phyloP scores from a whole-genome alignment of 345 rosid genomes.

The Citrus glauca region DNA sequence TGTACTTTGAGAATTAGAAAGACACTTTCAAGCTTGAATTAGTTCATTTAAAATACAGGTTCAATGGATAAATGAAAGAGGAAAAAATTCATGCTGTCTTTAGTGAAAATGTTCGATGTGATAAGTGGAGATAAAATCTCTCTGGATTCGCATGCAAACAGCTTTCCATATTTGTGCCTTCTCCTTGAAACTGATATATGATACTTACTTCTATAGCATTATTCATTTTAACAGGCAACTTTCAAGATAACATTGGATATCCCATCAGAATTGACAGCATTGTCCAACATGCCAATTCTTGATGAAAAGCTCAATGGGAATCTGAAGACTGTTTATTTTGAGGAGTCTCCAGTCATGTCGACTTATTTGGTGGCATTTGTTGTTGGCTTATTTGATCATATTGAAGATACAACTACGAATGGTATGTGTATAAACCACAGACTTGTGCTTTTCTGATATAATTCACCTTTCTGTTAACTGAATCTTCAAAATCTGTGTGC shows the following conservation, averaged over 20 bases:
- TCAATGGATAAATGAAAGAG: background rate
- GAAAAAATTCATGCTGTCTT: background rate
- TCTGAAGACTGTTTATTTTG: conserved; percentile 32
- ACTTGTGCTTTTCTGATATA: background rate
- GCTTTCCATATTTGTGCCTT: background rate
- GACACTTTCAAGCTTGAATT: background rate
- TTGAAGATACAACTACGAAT: conserved; percentile 31
- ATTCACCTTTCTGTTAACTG: background rate
- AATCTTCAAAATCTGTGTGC: background rate
- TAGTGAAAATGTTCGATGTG: background rate
- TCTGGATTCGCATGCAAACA: background rate
- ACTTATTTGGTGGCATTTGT: conserved; percentile 45
- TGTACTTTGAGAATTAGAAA: background rate
- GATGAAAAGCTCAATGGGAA: conserved; percentile 28
- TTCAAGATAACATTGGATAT: conserved; percentile 34
- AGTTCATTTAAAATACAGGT: background rate
- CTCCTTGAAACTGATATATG: too few species aligned
- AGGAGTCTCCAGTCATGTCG: conserved; percentile 42
- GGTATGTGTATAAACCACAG: conserved; percentile 21
- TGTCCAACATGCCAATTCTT: conserved; percentile 42
- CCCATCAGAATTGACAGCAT: conserved; percentile 25
- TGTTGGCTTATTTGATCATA: conserved; percentile 39
- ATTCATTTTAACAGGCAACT: conserved; percentile 25
- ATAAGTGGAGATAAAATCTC: too few species aligned
- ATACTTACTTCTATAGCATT: too few species aligned